Base-by-base conservation (phyloP, 2,329 filamentous ascomycete species). In the Botrytis medusae region DNA sequence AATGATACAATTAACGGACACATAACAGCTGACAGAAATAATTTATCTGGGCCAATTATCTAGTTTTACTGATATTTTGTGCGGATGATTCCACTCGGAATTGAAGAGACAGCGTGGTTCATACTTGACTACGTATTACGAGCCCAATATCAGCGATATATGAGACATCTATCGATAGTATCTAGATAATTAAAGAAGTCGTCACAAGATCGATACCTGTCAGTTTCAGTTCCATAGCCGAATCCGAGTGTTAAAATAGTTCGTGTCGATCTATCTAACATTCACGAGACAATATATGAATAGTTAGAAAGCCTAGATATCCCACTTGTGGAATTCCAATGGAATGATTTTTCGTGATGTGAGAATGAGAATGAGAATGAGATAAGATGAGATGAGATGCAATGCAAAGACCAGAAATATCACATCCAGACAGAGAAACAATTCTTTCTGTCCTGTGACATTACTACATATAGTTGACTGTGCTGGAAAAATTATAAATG, bases 401-500 rank as follows among this genome's bases (percentile, higher is more conserved):
- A 1, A 51, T n/a, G 5, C 22, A 54, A 54, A 54, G 48, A 54
- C 48, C 48, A n/a, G 14, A n/a, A 54, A 54, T 54, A 54, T 54
- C 48, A 54, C 12, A 54, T 5, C 25, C 25, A n/a, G 12, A 54
- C 25, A n/a, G 25, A n/a, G 12, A n/a, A 16, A 54, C 2, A 1
- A 54, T n/a, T 7, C 0, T n/a, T n/a, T 16, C 25, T 2, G n/a
- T 16, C 25, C 48, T n/a, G 7, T 51, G 1, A 51, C 48, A n/a
- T 51, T 2, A 51, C 48, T 7, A 14, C 10, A n/a, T 14, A n/a
- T 16, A 7, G n/a, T 1, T 0, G n/a, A 54, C 25, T 14, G 7
- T 0, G 5, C 0, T 14, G 4, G 0, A 54, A 54, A n/a, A 6
- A n/a, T 5, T 54, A 54, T n/a, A 7, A 16, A 16, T 6, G 0